These are phyloP conservation scores for Biscogniauxia marginata DNA, from an alignment of 2,329 filamentous ascomycete genomes.

Conservation along the genomic window DNA sequence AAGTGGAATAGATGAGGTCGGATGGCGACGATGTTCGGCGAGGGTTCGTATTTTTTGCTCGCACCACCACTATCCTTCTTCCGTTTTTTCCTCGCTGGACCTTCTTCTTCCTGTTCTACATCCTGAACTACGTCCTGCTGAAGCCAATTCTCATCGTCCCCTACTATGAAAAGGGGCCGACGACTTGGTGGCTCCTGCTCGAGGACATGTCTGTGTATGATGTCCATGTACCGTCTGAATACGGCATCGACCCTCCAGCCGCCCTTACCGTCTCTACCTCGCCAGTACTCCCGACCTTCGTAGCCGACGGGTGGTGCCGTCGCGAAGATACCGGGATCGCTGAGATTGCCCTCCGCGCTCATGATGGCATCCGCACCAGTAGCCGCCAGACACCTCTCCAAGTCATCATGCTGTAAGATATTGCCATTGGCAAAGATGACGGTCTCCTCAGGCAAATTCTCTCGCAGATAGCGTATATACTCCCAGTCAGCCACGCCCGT, in stretches of 20 bases:
- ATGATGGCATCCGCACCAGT: slow-evolving; percentile 93
- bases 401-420: slow-evolving; percentile 75
- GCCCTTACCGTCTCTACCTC: slow-evolving; percentile 71
- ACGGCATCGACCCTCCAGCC: slow-evolving; percentile 90
- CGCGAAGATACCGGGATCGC: slow-evolving; percentile 85
- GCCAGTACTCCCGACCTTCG: slow-evolving; percentile 82
- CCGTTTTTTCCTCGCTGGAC: slow-evolving; percentile 38
- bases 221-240: slow-evolving; percentile 84
- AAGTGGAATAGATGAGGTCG: slow-evolving; percentile 94
- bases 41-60: slow-evolving; percentile 47
- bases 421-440: slow-evolving; percentile 98
- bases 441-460: slow-evolving; percentile 79
- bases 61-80: slow-evolving; percentile 44
- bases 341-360: slow-evolving; percentile 93
- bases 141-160: slow-evolving; percentile 50
- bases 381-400: slow-evolving; percentile 72
- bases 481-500: slow-evolving; percentile 92
- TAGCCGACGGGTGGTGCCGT: slow-evolving; percentile 60
- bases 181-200: slow-evolving; percentile 64
- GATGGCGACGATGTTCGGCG: slow-evolving; percentile 72
- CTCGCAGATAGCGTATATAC: slow-evolving; percentile 77
- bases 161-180: slow-evolving; percentile 70
- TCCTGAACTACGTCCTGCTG: slow-evolving; percentile 31
- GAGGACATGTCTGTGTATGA: slow-evolving; percentile 77
- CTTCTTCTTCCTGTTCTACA: slow-evolving; percentile 35